phyloP scores from a whole-genome alignment of 2,329 filamentous ascomycete species.

The Paramyrothecium roridum region DNA sequence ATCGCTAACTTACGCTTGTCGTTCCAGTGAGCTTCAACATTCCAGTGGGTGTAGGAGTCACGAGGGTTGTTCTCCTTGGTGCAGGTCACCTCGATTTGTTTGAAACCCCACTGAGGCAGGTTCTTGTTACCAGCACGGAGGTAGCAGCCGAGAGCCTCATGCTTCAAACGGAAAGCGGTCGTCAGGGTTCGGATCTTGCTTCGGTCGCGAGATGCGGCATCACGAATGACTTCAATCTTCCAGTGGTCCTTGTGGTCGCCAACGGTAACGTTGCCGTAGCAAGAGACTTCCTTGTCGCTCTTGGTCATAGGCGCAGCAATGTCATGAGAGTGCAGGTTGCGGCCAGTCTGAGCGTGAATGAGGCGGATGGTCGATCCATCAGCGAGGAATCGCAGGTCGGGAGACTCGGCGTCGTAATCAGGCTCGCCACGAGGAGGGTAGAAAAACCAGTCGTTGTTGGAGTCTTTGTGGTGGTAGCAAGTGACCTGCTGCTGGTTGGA shows the following conservation, averaged over 20 bases:
- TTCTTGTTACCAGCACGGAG: conserved; percentile 94
- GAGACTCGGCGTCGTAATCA: conserved; percentile 67
- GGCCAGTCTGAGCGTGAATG: conserved; percentile 91
- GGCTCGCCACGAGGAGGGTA: conserved; percentile 83
- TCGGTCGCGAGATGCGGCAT: conserved; percentile 82
- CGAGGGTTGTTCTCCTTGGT: conserved; percentile 88
- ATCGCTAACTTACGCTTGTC: conserved; percentile 70
- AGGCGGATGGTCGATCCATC: conserved; percentile 79
- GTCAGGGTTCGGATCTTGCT: conserved; percentile 87
- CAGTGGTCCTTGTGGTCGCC: conserved; percentile 98
- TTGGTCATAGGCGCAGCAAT: conserved; percentile 88
- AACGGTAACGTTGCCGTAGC: conserved; percentile 91
- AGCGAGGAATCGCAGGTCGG: conserved; percentile 68
- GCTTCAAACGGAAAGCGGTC: conserved; percentile 85
- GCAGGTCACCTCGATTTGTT: conserved; percentile 97
- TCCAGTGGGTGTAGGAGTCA: conserved; percentile 98
- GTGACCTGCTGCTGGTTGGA: conserved; percentile 95
- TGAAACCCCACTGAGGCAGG: conserved; percentile 98
- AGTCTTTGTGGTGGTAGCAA: conserved; percentile 99
- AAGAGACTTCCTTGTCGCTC: conserved; percentile 87
- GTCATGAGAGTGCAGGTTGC: conserved; percentile 93
- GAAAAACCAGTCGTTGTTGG: conserved; percentile 99
- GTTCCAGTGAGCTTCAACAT: conserved; percentile 92
- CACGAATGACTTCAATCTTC: conserved; percentile 86
- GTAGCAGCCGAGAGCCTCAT: conserved; percentile 83